phyloP scores from a whole-genome alignment of 495 filamentous ascomycete species.

The Penicilliopsis zonata region DNA sequence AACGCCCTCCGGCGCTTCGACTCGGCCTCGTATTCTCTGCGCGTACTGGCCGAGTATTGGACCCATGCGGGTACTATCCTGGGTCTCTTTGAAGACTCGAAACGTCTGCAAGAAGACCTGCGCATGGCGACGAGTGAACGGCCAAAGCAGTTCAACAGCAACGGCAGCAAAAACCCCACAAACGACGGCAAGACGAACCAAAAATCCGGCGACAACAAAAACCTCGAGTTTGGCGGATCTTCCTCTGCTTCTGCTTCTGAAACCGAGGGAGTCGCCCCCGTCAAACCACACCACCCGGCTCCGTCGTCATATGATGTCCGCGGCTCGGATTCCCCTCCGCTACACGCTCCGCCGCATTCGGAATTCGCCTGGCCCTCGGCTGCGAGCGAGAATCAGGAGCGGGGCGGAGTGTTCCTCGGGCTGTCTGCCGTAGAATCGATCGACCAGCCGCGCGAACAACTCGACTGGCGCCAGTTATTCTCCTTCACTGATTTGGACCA shows the following conservation, averaged over 20 bases:
- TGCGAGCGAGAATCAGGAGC: slow-evolving; percentile 10
- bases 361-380: slow-evolving; percentile 29
- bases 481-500: slow-evolving; percentile 31
- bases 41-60: slow-evolving; percentile 33
- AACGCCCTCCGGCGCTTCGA: slow-evolving; percentile 37
- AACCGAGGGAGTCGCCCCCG: slow-evolving; percentile 7
- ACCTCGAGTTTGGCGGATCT: not conserved
- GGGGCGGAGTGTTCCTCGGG: slow-evolving; percentile 9
- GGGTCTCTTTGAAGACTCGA: slow-evolving; percentile 34
- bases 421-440: slow-evolving; percentile 18
- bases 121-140: slow-evolving; percentile 25
- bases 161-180: not conserved
- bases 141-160: slow-evolving; percentile 19
- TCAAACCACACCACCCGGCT: too few relatives aligned
- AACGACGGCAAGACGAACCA: not conserved
- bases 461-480: slow-evolving; percentile 36
- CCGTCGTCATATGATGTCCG: slow-evolving; percentile 29
- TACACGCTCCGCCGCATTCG: slow-evolving; percentile 15
- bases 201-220: not conserved
- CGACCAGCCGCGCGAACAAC: slow-evolving; percentile 24
- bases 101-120: slow-evolving; percentile 33
- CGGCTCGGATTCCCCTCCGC: slow-evolving; percentile 19
- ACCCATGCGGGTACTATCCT: slow-evolving; percentile 34
- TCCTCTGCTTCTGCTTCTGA: not conserved
- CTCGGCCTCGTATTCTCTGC: slow-evolving; percentile 32